Evolutionary conservation across 108 stramenopile genomes (phyloP), one percentile per base, ranked within the genome.

Genomic region (Pseudonitzschia multistriata): DNA sequence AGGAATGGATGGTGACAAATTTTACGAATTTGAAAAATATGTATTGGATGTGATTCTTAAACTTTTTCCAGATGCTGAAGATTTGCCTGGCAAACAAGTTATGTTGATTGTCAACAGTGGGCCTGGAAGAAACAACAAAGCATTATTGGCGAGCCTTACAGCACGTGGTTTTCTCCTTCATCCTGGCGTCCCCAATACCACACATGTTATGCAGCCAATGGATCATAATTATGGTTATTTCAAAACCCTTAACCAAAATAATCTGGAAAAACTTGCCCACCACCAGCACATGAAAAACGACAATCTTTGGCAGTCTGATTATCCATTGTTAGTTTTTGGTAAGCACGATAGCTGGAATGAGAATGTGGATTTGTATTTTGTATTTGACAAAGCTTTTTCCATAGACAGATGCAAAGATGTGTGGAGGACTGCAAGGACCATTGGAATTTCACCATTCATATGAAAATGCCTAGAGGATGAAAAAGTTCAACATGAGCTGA

Each of bases 11-110:
- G 49, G 13, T 0, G 48, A 28, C n/a, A n/a, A n/a, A n/a, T n/a
- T n/a, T n/a, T n/a, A n/a, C 7, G 67, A 68, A 55, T 54, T 68
- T 5, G 21, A 22, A 5, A 50, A 68, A 0, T 68, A 68, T 28
- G n/a, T 68, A 0, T 5, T n/a, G 0, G 7, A 27, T 30, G 19
- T n/a, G 19, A 68, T 68, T 35, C 17, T 35, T 30, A 52, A 8
- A 13, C 40, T 71, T 3, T 71, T 62, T n/a, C 70, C 70, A 0
- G 35, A 71, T 62, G 61, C 61, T 5, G 33, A 27, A 0, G 39
- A 71, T 31, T 8, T 30, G 25, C 61, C 70, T 0, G 70, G 70
- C 34, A 71, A 60, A 62, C 4, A 62, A 62, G 36, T 62, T 14
- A 17, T 71, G 4, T 36, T 66, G 0, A 45, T 52, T 29, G 50